These are phyloP conservation scores for Pichia sp. DNA, from an alignment of 1,139 yeast genomes.

Conservation along the genomic window DNA sequence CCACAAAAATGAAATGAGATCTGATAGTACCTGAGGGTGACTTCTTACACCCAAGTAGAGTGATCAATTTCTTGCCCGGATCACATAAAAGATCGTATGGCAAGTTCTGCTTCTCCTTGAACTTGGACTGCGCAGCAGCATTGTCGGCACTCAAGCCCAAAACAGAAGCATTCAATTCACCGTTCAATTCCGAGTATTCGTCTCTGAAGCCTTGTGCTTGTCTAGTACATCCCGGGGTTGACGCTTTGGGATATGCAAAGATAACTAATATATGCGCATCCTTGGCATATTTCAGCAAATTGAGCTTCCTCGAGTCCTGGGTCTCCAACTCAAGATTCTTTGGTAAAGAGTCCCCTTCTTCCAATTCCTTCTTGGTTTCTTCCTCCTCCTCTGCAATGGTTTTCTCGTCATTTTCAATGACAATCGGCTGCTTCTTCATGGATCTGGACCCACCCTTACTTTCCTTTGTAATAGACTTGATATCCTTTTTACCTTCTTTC, in stretches of 20 bases:
- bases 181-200: conserved; percentile 47
- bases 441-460: not conserved
- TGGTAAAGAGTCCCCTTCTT: conserved; percentile 70
- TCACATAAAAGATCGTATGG: conserved; percentile 76
- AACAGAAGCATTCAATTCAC: conserved; percentile 46
- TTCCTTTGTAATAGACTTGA: not conserved
- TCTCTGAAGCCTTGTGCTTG: conserved; percentile 89
- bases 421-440: not conserved
- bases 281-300: conserved; percentile 45
- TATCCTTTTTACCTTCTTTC: not conserved
- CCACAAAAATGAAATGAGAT: conserved; percentile 83
- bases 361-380: conserved; percentile 28
- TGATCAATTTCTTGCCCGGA: conserved; percentile 65
- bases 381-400: conserved; percentile 12
- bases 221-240: conserved; percentile 92
- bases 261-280: conserved; percentile 53
- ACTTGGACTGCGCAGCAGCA: conserved; percentile 69
- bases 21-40: conserved; percentile 70
- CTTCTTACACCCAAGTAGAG: conserved; percentile 78
- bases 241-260: conserved; percentile 86
- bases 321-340: conserved; percentile 52
- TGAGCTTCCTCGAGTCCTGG: conserved; percentile 62
- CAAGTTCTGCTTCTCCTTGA: conserved; percentile 66
- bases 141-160: conserved; percentile 73
- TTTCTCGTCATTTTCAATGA: conserved; percentile 3